phyloP scores from a whole-genome alignment of 371 early-diverging fungal genomes.

The Vittaforma corneae region DNA sequence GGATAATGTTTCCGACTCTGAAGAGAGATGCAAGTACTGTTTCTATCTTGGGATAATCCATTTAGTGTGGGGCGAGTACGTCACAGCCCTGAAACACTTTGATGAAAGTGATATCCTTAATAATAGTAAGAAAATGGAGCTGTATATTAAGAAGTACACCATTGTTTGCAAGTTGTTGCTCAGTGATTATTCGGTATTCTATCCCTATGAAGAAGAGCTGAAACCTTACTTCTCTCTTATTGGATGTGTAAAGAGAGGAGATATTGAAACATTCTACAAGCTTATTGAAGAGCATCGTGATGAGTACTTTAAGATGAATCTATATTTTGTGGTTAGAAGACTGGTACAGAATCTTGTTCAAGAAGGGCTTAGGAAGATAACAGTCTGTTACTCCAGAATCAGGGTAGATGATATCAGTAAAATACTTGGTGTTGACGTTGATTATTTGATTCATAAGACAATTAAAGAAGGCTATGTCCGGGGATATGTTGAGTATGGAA shows the following conservation, averaged over 20 bases:
- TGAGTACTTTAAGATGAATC: slow-evolving; percentile 15
- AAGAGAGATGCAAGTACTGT: slow-evolving; percentile 23
- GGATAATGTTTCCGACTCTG: slow-evolving; percentile 3
- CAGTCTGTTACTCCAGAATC: slow-evolving; percentile 32
- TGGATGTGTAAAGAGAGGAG: slow-evolving; percentile 28
- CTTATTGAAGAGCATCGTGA: slow-evolving; percentile 20
- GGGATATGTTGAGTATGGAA: slow-evolving; percentile 15
- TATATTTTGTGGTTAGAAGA: slow-evolving; percentile 36
- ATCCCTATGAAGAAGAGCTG: slow-evolving; percentile 20
- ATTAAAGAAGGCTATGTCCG: slow-evolving; percentile 21
- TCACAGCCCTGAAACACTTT: slow-evolving; percentile 12
- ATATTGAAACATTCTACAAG: slow-evolving; percentile 14
- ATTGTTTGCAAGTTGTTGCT: slow-evolving; percentile 35
- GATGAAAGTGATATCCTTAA: slow-evolving; percentile 20
- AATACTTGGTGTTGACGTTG: slow-evolving; percentile 20
- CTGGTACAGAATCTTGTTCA: slow-evolving; percentile 31
- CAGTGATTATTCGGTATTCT: slow-evolving; percentile 17
- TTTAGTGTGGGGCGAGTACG: slow-evolving; percentile 35
- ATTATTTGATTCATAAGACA: slow-evolving; percentile 22
- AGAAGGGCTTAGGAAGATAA: slow-evolving; percentile 40
- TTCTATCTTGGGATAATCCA: slow-evolving; percentile 39
- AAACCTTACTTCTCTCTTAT: slow-evolving; percentile 30
- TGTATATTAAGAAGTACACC: slow-evolving; percentile 16
- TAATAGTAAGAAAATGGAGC: background rate
- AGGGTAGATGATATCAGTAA: slow-evolving; percentile 24